These are phyloP conservation scores for Pyrenopolyporus hunteri DNA, from an alignment of 495 filamentous ascomycete species.

Conservation along the genomic window DNA sequence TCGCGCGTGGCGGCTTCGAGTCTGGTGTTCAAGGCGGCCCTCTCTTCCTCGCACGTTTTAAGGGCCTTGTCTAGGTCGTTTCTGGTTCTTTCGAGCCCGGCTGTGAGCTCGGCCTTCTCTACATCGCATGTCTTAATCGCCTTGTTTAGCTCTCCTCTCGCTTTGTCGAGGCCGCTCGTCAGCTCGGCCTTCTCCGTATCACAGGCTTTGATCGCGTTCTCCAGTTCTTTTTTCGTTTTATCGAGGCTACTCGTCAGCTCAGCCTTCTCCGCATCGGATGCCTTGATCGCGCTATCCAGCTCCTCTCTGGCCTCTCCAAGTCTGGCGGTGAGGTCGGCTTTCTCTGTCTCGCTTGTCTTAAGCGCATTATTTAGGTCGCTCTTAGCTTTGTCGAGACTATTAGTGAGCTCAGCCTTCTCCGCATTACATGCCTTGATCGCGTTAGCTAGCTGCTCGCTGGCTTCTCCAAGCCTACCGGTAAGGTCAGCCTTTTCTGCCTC, in stretches of 20 bases:
- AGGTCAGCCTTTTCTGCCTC: too few relatives aligned
- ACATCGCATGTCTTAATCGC: too few relatives aligned
- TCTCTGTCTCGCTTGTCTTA: slow-evolving; percentile 10
- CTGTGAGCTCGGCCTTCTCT: too few relatives aligned
- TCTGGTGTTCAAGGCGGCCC: too few relatives aligned
- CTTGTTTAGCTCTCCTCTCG: neutral
- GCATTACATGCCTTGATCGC: neutral
- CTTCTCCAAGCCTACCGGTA: neutral
- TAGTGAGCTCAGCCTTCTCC: neutral
- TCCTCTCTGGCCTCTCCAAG: neutral
- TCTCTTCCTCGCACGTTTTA: too few relatives aligned
- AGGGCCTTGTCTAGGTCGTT: too few relatives aligned
- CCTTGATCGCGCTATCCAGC: neutral
- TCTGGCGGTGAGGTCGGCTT: neutral
- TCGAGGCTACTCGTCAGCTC: neutral
- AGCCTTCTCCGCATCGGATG: neutral
- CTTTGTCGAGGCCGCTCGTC: neutral
- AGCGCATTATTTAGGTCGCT: too few relatives aligned
- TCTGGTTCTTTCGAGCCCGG: too few relatives aligned
- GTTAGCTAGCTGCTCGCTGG: neutral
- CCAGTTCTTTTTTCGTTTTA: neutral
- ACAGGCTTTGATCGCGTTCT: neutral
- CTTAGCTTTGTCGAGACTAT: too few relatives aligned
- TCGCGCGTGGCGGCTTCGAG: too few relatives aligned
- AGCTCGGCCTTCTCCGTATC: neutral